Percentiles rank a stretch among this genome's conserved stretches.
Evolutionary conservation across 306 rosid species (phyloP).

Genomic region (Citrullus amarus): DNA sequence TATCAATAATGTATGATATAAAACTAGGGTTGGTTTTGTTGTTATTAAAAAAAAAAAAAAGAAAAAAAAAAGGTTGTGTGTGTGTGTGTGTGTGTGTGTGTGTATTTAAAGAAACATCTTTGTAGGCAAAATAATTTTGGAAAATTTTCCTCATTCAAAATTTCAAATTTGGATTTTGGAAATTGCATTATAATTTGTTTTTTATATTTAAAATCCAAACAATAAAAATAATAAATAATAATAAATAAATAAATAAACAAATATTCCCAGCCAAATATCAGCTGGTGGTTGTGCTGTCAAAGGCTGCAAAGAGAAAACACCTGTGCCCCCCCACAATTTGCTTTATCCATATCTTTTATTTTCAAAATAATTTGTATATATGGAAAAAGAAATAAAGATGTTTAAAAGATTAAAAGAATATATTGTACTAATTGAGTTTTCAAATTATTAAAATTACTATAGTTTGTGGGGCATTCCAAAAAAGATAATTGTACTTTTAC

Average conservation of each 20-base stretch:
- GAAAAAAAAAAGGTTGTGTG: no score
- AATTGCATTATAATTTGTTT: not conserved
- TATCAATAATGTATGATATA: no score
- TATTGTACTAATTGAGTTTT: not conserved
- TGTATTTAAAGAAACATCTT: not conserved
- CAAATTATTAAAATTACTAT: not conserved
- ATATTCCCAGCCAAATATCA: slow-evolving; percentile 5
- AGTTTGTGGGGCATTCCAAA: not conserved
- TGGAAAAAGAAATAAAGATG: not conserved
- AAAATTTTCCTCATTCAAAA: not conserved
- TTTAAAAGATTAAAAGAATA: not conserved
- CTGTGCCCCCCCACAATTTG: not conserved
- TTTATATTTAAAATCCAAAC: not conserved
- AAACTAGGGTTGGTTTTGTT: no score
- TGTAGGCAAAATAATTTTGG: not conserved
- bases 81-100: no score
- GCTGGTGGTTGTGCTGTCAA: not conserved
- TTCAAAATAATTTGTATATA: not conserved
- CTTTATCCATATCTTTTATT: not conserved
- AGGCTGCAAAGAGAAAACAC: not conserved
- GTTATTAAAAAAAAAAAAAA: no score
- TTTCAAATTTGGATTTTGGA: not conserved
- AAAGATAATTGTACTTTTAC: not conserved
- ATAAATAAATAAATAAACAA: not conserved
- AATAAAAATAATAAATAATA: not conserved